These are phyloP conservation scores for Neurospora africana DNA, from an alignment of 495 filamentous ascomycete genomes.

Conservation along the genomic window DNA sequence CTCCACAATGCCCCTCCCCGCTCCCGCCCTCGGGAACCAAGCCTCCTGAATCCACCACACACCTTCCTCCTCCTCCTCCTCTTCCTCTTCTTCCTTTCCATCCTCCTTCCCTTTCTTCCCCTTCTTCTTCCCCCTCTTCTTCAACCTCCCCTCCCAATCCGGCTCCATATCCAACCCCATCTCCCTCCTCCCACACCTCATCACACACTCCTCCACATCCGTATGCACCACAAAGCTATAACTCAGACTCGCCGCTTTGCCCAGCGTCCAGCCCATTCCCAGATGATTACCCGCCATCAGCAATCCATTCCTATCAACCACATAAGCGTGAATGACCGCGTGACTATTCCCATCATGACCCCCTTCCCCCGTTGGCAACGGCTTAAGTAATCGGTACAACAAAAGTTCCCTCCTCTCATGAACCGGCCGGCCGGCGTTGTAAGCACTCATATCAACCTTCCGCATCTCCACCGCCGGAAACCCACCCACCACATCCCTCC, in stretches of 20 bases:
- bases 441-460: slow-evolving; percentile 52
- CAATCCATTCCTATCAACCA: slow-evolving; percentile 58
- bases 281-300: slow-evolving; percentile 52
- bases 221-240: slow-evolving; percentile 54
- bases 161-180: slow-evolving; percentile 46
- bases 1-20: slow-evolving; percentile 49
- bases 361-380: slow-evolving; percentile 16
- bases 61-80: slow-evolving; percentile 22
- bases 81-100: no score
- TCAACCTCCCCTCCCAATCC: slow-evolving; percentile 53
- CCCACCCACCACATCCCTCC: slow-evolving; percentile 17
- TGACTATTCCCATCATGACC: slow-evolving; percentile 42
- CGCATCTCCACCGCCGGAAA: slow-evolving; percentile 53
- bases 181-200: slow-evolving; percentile 16
- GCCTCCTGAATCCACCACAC: slow-evolving; percentile 64
- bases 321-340: slow-evolving; percentile 55
- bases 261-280: slow-evolving; percentile 40
- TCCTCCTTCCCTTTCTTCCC: slow-evolving; percentile 24
- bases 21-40: slow-evolving; percentile 43
- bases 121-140: no score
- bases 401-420: slow-evolving; percentile 50
- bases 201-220: slow-evolving; percentile 33
- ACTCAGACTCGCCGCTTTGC: slow-evolving; percentile 48
- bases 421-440: slow-evolving; percentile 39
- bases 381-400: slow-evolving; percentile 45